Percentiles rank a stretch among this genome's conserved stretches.
phyloP scores from a whole-genome alignment of 2,329 filamentous ascomycete species.

The Cercospora brassicicola region DNA sequence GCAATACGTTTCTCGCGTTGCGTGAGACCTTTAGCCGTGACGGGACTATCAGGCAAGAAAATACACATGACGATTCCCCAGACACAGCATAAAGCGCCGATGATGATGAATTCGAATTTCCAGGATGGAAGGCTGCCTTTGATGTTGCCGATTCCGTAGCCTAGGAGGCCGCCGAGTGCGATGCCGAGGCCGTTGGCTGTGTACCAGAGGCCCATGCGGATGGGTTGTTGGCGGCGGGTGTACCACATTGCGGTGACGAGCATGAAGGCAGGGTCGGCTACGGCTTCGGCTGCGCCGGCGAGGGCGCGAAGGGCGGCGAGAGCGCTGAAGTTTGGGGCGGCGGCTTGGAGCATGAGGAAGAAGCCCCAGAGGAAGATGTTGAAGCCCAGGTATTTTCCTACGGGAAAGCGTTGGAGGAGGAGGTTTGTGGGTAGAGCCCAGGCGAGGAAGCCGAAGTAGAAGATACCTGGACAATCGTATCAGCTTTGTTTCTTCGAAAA shows the following conservation, averaged over 20 bases:
- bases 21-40: conserved; percentile 55
- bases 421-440: conserved; percentile 59
- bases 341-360: conserved; percentile 41
- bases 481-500: conserved; percentile 27
- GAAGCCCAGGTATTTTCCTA: conserved; percentile 53
- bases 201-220: conserved; percentile 61
- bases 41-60: conserved; percentile 47
- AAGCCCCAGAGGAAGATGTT: conserved; percentile 62
- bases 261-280: conserved; percentile 62
- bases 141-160: conserved; percentile 63
- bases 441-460: conserved; percentile 58
- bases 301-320: conserved; percentile 59
- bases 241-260: conserved; percentile 65
- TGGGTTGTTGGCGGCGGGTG: conserved; percentile 58
- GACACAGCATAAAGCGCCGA: conserved; percentile 54
- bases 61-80: conserved; percentile 59
- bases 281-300: conserved; percentile 59
- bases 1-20: conserved; percentile 56
- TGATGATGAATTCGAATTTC: conserved; percentile 68
- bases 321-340: conserved; percentile 50
- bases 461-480: conserved; percentile 32
- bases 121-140: conserved; percentile 58
- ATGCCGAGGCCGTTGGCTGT: conserved; percentile 61
- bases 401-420: conserved; percentile 53
- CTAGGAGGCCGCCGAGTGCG: conserved; percentile 58